Evolutionary conservation across 108 stramenopile species (phyloP).

Genomic region (Schizochytrium sp.): DNA sequence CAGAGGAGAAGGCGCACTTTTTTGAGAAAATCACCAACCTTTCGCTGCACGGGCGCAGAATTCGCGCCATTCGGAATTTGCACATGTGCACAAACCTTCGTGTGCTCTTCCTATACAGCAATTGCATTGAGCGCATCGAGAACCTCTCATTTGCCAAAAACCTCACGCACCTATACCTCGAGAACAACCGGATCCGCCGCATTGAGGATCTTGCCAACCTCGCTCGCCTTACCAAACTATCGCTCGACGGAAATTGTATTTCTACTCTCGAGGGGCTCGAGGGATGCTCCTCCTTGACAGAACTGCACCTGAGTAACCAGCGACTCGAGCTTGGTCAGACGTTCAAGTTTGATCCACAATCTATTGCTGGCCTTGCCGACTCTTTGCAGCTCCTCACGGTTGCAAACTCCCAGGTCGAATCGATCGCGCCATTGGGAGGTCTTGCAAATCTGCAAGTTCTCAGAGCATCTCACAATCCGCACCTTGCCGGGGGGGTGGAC

Average conservation of each 20-base stretch:
- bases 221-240: neutral
- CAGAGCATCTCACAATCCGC: neutral
- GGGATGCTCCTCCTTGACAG: neutral
- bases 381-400: neutral
- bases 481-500: neutral
- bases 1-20: neutral
- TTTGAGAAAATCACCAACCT: slow-evolving; percentile 7
- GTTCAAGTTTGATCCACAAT: neutral
- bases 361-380: neutral
- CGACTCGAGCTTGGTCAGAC: neutral
- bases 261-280: neutral
- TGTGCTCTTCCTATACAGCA: neutral
- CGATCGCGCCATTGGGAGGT: neutral
- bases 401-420: neutral
- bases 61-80: neutral
- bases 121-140: neutral
- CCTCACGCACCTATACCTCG: neutral
- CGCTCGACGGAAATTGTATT: neutral
- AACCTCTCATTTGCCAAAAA: neutral
- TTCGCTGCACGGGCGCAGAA: neutral
- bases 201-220: neutral
- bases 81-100: neutral
- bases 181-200: neutral
- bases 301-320: slow-evolving; percentile 4
- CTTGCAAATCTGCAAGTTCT: neutral